Evolutionary conservation across 345 rosid species (phyloP).

Genomic region (Anacardium occidentale): DNA sequence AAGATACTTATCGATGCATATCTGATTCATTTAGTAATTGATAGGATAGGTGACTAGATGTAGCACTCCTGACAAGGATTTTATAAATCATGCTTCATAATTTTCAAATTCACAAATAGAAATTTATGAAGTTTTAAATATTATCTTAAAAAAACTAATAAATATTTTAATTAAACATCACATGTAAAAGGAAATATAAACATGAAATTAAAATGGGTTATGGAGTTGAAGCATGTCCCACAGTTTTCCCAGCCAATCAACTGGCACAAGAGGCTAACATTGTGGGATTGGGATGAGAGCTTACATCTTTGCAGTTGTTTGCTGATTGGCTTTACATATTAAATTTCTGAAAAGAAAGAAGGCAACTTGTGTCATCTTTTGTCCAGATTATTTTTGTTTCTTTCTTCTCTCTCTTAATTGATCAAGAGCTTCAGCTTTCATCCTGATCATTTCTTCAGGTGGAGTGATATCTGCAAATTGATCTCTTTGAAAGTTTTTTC

Average conservation of each 20-base stretch:
- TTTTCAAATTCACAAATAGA: too few relatives aligned
- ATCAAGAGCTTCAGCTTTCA: constrained; percentile 9
- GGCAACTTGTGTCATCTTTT: constrained; percentile 43
- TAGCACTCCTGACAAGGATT: too few relatives aligned
- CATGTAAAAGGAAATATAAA: too few relatives aligned
- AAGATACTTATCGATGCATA: too few relatives aligned
- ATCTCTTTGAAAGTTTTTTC: constrained; percentile 8
- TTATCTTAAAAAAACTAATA: too few relatives aligned
- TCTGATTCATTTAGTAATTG: too few relatives aligned
- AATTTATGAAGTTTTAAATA: too few relatives aligned
- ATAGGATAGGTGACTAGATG: too few relatives aligned
- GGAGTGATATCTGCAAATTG: not conserved
- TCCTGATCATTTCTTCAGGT: constrained; percentile 13
- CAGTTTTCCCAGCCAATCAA: constrained; percentile 11
- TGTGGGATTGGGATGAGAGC: constrained; percentile 1
- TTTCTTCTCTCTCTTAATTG: constrained; percentile 27
- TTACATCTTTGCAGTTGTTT: constrained; percentile 11
- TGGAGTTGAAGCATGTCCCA: constrained; percentile 12
- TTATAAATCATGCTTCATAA: too few relatives aligned
- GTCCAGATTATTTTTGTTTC: constrained; percentile 9
- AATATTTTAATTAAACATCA: too few relatives aligned
- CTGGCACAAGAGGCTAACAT: constrained; percentile 17
- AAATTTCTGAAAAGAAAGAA: constrained; percentile 43
- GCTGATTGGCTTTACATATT: constrained; percentile 29
- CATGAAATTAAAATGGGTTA: constrained; percentile 1